Evolutionary conservation across 768 basidiomycete genomes (phyloP).

Genomic region (Sarcodon aspratus): DNA sequence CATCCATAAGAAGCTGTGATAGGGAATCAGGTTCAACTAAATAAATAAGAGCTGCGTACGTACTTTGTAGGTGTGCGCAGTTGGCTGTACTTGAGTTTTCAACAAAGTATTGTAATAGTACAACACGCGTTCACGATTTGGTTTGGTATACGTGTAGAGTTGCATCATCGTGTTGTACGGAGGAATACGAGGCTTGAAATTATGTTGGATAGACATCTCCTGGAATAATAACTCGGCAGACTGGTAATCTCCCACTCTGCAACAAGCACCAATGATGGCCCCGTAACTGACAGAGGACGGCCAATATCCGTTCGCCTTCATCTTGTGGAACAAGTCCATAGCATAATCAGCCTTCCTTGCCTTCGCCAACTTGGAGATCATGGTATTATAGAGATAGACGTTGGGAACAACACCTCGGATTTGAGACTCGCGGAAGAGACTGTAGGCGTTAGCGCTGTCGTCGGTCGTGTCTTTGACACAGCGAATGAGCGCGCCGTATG

Average conservation of each 20-base stretch:
- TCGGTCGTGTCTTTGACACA: conserved; percentile 91
- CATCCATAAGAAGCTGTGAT: conserved; percentile 72
- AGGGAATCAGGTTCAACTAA: neutral
- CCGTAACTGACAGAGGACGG: conserved; percentile 91
- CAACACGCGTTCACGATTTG: conserved; percentile 67
- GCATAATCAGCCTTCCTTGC: conserved; percentile 91
- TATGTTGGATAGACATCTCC: conserved; percentile 67
- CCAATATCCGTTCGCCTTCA: conserved; percentile 53
- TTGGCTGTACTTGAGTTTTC: conserved; percentile 52
- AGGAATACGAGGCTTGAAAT: conserved; percentile 83
- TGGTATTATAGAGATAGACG: conserved; percentile 90
- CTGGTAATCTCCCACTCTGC: conserved; percentile 77
- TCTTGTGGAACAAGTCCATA: conserved; percentile 76
- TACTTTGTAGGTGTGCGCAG: conserved; percentile 92
- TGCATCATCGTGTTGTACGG: conserved; percentile 99
- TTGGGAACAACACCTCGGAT: conserved; percentile 62
- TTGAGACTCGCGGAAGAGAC: conserved; percentile 73
- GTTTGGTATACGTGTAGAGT: conserved; percentile 84
- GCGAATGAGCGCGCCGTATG: conserved; percentile 85
- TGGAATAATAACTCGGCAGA: conserved; percentile 75
- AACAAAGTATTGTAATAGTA: conserved; percentile 63
- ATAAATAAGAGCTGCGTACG: conserved; percentile 6
- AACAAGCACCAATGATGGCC: conserved; percentile 88
- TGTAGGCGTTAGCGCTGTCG: conserved; percentile 79
- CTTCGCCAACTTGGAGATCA: conserved; percentile 91